A percentile compares a stretch with the other conserved stretches of the same genome.
Conservation (phyloP, 2,329 filamentous ascomycete species). For the Ramularia collo-cygni region DNA sequence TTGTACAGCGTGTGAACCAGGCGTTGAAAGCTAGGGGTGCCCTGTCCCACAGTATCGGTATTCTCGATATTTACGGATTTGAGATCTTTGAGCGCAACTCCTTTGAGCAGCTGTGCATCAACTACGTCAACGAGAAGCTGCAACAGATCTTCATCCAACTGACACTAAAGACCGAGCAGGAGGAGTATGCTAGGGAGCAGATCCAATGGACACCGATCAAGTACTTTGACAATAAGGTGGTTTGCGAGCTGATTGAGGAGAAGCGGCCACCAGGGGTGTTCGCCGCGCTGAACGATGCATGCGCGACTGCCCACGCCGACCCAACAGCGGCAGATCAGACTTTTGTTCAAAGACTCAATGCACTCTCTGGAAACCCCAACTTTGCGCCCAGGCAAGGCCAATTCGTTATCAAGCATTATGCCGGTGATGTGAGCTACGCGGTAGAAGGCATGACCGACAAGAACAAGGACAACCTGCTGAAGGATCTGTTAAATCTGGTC, state of each 20-base stretch:
- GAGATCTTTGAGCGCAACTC: slow-evolving; percentile 99
- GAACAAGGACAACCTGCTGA: slow-evolving; percentile 96
- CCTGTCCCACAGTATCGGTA: slow-evolving; percentile 81
- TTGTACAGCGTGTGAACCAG: slow-evolving; percentile 86
- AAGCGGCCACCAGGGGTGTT: slow-evolving; percentile 86
- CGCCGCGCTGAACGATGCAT: slow-evolving; percentile 93
- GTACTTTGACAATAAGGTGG: slow-evolving; percentile 99
- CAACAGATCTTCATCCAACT: slow-evolving; percentile 99
- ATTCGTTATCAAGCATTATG: slow-evolving; percentile 98
- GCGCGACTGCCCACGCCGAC: slow-evolving; percentile 95
- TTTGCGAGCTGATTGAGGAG: slow-evolving; percentile 94
- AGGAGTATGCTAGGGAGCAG: slow-evolving; percentile 91
- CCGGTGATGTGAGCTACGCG: slow-evolving; percentile 90
- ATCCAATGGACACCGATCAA: slow-evolving; percentile 99
- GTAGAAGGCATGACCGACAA: slow-evolving; percentile 98
- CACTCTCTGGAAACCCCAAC: slow-evolving; percentile 79
- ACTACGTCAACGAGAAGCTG: slow-evolving; percentile 98
- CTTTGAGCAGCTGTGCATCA: slow-evolving; percentile 98
- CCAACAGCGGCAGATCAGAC: slow-evolving; percentile 89
- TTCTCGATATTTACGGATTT: slow-evolving; percentile 97
- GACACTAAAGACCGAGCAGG: slow-evolving; percentile 92
- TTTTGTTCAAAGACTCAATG: slow-evolving; percentile 88
- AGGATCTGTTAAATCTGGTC: slow-evolving; percentile 84
- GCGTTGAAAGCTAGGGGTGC: slow-evolving; percentile 73
- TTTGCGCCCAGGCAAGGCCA: slow-evolving; percentile 87